Evolutionary conservation across 202 grass and related monocot genomes (phyloP).

Genomic region (Brachypodium distachyon): DNA sequence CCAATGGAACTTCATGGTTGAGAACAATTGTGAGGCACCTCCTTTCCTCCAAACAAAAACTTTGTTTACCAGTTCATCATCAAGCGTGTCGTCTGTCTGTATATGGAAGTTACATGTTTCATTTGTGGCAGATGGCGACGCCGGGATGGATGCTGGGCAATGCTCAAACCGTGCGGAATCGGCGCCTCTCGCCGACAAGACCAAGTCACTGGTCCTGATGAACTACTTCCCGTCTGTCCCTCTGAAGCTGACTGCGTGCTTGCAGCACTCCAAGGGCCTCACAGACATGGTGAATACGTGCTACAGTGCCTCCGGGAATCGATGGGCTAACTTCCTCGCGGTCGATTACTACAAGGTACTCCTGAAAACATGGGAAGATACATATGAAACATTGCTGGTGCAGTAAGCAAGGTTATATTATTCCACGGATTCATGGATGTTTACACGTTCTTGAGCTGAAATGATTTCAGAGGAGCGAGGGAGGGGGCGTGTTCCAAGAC

Average conservation of each 20-base stretch:
- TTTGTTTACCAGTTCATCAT: neutral
- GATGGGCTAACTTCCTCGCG: conserved; percentile 88
- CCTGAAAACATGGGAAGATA: neutral
- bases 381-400: neutral
- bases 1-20: conserved; percentile 99
- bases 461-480: conserved; percentile 62
- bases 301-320: conserved; percentile 39
- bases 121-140: conserved; percentile 62
- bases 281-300: conserved; percentile 73
- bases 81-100: neutral
- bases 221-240: conserved; percentile 81
- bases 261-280: conserved; percentile 61
- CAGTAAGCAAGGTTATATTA: neutral
- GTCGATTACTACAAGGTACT: conserved; percentile 95
- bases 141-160: conserved; percentile 69
- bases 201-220: conserved; percentile 84
- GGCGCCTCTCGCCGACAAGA: conserved; percentile 48
- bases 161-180: conserved; percentile 86
- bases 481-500: conserved; percentile 53
- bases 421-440: neutral
- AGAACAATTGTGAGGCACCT: conserved; percentile 79
- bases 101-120: neutral
- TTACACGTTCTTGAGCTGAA: neutral
- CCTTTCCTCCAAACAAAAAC: neutral
- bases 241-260: conserved; percentile 46